Evolutionary conservation across 441 rosid genomes (phyloP).

Genomic region (Bruguiera hainesii): DNA sequence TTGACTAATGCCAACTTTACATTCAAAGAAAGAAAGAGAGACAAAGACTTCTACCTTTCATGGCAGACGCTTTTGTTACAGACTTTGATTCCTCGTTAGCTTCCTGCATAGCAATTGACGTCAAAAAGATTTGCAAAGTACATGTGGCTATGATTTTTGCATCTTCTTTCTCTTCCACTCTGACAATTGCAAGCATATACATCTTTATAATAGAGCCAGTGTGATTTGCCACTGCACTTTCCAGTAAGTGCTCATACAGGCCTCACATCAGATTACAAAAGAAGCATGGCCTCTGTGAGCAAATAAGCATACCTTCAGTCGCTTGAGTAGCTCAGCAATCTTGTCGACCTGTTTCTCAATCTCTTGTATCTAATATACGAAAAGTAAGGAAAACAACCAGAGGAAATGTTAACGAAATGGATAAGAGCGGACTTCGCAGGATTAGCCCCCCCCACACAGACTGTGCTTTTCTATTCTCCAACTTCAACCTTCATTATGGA

Average conservation of each 20-base stretch:
- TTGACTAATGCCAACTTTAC: too few relatives aligned
- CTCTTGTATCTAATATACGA: slow-evolving; percentile 49
- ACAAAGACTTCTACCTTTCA: slow-evolving; percentile 58
- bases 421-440: background rate
- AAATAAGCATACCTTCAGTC: slow-evolving; percentile 48
- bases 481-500: background rate
- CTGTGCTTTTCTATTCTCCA: too few relatives aligned
- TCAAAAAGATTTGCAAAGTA: background rate
- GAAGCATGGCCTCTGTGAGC: slow-evolving; percentile 6
- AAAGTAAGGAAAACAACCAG: slow-evolving; percentile 15
- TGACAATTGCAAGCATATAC: too few relatives aligned
- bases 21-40: background rate
- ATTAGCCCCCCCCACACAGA: too few relatives aligned
- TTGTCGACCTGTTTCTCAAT: slow-evolving; percentile 56
- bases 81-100: slow-evolving; percentile 93
- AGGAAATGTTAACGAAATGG: background rate
- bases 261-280: background rate
- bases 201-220: background rate
- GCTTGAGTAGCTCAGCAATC: slow-evolving; percentile 49
- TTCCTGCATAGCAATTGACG: slow-evolving; percentile 44
- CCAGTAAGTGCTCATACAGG: background rate
- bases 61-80: slow-evolving; percentile 88
- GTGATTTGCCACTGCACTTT: background rate
- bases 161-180: background rate
- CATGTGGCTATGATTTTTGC: background rate